Evolutionary conservation across 371 early-diverging fungal genomes (phyloP).

Genomic region (Blyttiomyces sp.): DNA sequence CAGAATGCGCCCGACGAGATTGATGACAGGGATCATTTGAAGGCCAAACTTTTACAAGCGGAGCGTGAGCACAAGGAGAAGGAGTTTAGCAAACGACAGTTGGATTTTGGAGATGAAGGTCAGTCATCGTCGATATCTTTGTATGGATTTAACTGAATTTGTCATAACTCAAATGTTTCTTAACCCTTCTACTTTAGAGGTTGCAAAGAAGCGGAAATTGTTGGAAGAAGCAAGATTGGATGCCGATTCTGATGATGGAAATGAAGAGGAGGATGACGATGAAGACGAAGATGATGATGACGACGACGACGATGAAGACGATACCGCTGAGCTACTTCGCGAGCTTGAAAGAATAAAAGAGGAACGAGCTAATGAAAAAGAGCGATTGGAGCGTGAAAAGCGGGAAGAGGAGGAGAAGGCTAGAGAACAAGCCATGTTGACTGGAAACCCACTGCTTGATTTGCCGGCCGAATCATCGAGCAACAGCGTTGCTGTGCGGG

Average conservation of each 20-base stretch:
- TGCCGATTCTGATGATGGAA: constrained; percentile 64
- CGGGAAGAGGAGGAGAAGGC: constrained; percentile 60
- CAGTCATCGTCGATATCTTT: background rate
- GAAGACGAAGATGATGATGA: constrained; percentile 46
- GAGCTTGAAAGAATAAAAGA: constrained; percentile 93
- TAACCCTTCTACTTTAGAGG: background rate
- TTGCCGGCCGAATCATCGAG: constrained; percentile 18
- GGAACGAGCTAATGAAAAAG: constrained; percentile 90
- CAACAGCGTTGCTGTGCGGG: constrained; percentile 32
- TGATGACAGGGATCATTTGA: constrained; percentile 55
- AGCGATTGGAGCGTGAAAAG: constrained; percentile 66
- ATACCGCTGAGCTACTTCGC: constrained; percentile 82
- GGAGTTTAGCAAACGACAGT: constrained; percentile 34
- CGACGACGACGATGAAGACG: constrained; percentile 86
- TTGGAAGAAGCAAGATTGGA: constrained; percentile 35
- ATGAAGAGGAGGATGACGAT: constrained; percentile 58
- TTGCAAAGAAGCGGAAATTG: constrained; percentile 18
- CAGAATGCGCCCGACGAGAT: constrained; percentile 73
- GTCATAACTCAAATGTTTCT: too few relatives aligned
- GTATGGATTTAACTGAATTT: too few relatives aligned
- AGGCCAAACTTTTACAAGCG: constrained; percentile 63
- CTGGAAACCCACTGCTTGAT: constrained; percentile 82
- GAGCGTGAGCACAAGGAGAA: constrained; percentile 60
- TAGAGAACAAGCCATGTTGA: constrained; percentile 53
- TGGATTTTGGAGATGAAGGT: too few relatives aligned